These are phyloP conservation scores for Ophiostoma quercus DNA, from an alignment of 2,329 filamentous ascomycete genomes.

Conservation along the genomic window DNA sequence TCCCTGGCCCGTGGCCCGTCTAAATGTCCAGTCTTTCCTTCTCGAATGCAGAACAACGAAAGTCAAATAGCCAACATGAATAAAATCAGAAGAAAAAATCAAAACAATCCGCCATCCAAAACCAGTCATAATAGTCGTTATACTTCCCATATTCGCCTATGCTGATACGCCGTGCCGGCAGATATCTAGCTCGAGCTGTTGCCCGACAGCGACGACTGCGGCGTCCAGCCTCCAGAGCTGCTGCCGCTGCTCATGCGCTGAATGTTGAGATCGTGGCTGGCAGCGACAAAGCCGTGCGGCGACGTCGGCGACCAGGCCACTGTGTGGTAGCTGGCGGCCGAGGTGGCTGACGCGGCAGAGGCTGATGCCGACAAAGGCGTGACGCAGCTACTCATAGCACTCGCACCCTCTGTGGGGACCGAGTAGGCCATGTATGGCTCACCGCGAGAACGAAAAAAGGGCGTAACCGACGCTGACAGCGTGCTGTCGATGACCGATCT, in stretches of 20 bases:
- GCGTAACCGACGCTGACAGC: not conserved
- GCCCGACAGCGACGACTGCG: not conserved
- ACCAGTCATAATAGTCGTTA: not conserved
- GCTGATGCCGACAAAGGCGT: not conserved
- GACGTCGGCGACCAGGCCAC: not conserved
- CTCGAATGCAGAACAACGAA: not conserved
- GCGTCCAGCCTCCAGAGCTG: not conserved
- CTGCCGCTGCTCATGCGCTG: slow-evolving; percentile 2
- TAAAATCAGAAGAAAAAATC: too few relatives aligned
- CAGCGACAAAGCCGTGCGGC: not conserved
- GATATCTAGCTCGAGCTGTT: not conserved
- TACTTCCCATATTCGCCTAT: not conserved
- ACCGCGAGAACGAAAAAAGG: not conserved
- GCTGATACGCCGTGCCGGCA: not conserved
- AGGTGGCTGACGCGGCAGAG: not conserved
- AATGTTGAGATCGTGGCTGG: not conserved
- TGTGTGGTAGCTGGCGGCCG: not conserved
- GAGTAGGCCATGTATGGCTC: not conserved
- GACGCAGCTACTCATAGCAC: not conserved
- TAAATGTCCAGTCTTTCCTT: not conserved
- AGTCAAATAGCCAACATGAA: not conserved
- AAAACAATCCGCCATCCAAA: not conserved
- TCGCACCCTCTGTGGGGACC: not conserved
- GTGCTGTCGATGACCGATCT: not conserved
- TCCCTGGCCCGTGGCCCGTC: not conserved